phyloP scores from a whole-genome alignment of 2,329 filamentous ascomycete species.

The Aspergillus caelatus region DNA sequence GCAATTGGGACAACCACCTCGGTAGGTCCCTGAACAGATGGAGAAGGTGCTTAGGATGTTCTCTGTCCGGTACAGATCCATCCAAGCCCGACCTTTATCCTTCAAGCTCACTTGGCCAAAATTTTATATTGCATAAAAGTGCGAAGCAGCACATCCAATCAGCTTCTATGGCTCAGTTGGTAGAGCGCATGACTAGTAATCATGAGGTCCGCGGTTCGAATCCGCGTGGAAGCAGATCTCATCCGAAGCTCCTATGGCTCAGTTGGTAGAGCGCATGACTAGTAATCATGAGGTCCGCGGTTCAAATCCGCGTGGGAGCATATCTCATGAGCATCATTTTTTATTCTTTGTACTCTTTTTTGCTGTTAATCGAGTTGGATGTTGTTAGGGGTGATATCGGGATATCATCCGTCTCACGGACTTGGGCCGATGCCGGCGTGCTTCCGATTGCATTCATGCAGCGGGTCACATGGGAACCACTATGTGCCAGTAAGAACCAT shows the following conservation, averaged over 20 bases:
- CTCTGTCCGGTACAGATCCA: too few species aligned
- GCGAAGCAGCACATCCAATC: not conserved
- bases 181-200: slow-evolving; percentile 5
- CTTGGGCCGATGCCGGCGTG: not conserved
- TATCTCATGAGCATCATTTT: not conserved
- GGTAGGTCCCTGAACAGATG: not conserved
- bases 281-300: slow-evolving; percentile 3
- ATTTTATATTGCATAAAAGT: not conserved
- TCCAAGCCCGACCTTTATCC: too few species aligned
- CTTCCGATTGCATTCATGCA: not conserved
- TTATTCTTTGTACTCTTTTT: not conserved
- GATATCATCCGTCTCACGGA: not conserved
- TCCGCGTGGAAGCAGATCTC: slow-evolving; percentile 7
- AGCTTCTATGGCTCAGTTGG: slow-evolving; percentile 2
- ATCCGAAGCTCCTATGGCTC: slow-evolving; percentile 3
- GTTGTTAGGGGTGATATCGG: too few species aligned
- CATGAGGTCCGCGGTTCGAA: slow-evolving; percentile 12
- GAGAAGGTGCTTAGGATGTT: too few species aligned
- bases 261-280: slow-evolving; percentile 6
- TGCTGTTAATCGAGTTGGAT: too few species aligned
- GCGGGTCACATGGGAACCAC: not conserved
- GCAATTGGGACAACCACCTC: not conserved
- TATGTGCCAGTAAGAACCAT: not conserved
- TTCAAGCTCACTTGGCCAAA: too few species aligned
- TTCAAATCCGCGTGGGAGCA: slow-evolving; percentile 4